phyloP scores from a whole-genome alignment of 495 filamentous ascomycete genomes.

The Hypoxylon lienhwacheense region DNA sequence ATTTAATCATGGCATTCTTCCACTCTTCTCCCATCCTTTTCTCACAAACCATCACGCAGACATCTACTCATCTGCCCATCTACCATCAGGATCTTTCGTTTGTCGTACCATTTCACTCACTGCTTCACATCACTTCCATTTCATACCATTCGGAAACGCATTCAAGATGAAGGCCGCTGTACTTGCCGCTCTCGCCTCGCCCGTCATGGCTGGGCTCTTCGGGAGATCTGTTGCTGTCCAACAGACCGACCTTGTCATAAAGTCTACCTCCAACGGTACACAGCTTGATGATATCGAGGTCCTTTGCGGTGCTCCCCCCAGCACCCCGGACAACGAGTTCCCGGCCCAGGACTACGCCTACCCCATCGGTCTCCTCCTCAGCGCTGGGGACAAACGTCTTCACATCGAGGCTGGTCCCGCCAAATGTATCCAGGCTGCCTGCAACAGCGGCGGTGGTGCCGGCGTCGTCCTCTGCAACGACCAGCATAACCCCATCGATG shows the following conservation, averaged over 20 bases:
- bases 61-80: too few species aligned
- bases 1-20: too few species aligned
- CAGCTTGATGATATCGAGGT: conserved; percentile 17
- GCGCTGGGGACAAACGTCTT: not conserved
- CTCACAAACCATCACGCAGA: too few species aligned
- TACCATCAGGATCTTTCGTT: too few species aligned
- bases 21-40: too few species aligned
- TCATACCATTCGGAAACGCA: too few species aligned
- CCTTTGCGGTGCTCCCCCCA: conserved; percentile 20
- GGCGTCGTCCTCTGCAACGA: conserved; percentile 31
- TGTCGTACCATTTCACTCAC: too few species aligned
- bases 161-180: conserved; percentile 18
- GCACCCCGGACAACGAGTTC: conserved; percentile 3
- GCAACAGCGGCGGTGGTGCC: conserved; percentile 4
- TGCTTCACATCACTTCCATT: too few species aligned
- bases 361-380: conserved; percentile 18
- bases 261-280: not conserved
- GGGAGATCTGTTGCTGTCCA: conserved; percentile 5
- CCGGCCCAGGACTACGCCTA: conserved; percentile 17
- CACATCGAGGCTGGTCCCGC: conserved; percentile 20
- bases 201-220: conserved; percentile 5
- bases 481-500: conserved; percentile 1
- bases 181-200: conserved; percentile 4
- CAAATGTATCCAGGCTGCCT: conserved; percentile 16
- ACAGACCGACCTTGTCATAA: not conserved